Evolutionary conservation across 1,139 yeast species (phyloP).

Genomic region (Blastobotrys ciferrii): DNA sequence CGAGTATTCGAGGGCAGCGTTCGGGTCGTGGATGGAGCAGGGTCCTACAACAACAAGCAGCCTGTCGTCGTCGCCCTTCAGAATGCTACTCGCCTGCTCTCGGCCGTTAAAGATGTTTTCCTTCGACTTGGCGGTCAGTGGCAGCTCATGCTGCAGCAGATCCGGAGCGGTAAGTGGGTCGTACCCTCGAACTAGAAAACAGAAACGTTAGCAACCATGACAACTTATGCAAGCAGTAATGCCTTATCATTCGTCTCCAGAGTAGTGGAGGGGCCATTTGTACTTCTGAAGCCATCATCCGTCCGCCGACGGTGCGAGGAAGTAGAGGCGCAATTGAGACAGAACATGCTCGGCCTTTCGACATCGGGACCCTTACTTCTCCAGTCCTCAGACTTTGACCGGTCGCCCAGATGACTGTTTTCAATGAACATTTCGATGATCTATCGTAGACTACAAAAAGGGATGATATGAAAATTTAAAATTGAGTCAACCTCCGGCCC

Average conservation of each 20-base stretch:
- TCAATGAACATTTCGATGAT: constrained; percentile 64
- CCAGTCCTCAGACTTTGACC: constrained; percentile 78
- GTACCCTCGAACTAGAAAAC: constrained; percentile 64
- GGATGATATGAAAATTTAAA: constrained; percentile 2
- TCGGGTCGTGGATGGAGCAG: constrained; percentile 93
- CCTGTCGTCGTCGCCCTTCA: constrained; percentile 77
- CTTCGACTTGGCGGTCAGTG: constrained; percentile 59
- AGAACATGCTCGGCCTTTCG: neutral
- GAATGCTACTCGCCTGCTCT: constrained; percentile 67
- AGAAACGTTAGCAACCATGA: neutral
- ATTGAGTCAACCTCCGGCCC: constrained; percentile 2
- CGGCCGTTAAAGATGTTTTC: constrained; percentile 72
- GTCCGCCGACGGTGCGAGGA: neutral
- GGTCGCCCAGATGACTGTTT: constrained; percentile 55
- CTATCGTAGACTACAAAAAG: neutral
- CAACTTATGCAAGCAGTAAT: constrained; percentile 18
- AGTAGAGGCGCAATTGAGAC: neutral
- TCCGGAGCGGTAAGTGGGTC: constrained; percentile 96
- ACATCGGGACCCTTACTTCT: constrained; percentile 46
- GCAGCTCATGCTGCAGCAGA: constrained; percentile 84
- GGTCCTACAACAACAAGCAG: constrained; percentile 89
- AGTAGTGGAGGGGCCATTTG: constrained; percentile 1
- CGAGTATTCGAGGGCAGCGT: constrained; percentile 88
- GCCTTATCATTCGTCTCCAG: too few relatives aligned
- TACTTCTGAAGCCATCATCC: constrained; percentile 1